Conservation (phyloP, 441 rosid genomes). For the Arabidopsis hybrid region DNA sequence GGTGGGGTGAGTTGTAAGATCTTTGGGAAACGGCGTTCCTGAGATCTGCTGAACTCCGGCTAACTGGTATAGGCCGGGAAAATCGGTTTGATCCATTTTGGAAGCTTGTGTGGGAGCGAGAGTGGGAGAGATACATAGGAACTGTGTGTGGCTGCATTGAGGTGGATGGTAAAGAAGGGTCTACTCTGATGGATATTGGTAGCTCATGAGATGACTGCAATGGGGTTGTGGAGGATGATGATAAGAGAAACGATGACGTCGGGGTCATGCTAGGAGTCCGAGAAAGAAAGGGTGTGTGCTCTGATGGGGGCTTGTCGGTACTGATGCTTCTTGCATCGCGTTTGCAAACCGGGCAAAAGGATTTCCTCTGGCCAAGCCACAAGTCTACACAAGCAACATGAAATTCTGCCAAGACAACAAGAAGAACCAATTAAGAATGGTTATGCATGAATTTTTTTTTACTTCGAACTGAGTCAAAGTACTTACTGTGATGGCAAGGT, state of each 20-base stretch:
- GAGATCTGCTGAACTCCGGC: conserved; percentile 45
- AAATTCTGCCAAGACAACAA: conserved; percentile 32
- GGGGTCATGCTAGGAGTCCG: conserved; percentile 56
- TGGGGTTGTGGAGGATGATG: conserved; percentile 25
- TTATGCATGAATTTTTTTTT: background rate
- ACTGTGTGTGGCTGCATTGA: conserved; percentile 28
- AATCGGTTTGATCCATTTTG: conserved; percentile 30
- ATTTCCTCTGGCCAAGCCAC: conserved; percentile 46
- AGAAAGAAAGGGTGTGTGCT: conserved; percentile 74
- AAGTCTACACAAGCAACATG: conserved; percentile 38
- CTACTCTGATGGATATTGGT: conserved; percentile 19
- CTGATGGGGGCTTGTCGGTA: conserved; percentile 76
- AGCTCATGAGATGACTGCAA: conserved; percentile 32
- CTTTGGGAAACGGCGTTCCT: conserved; percentile 52
- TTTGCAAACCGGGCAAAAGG: conserved; percentile 92
- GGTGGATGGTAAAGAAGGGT: conserved; percentile 32
- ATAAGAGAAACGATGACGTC: conserved; percentile 51
- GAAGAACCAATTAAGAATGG: background rate
- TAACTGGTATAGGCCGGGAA: conserved; percentile 33
- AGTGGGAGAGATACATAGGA: conserved; percentile 35
- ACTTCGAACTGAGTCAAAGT: conserved; percentile 4
- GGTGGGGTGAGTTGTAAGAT: conserved; percentile 38
- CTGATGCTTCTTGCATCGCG: conserved; percentile 81
- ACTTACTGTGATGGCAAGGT: conserved; percentile 96
- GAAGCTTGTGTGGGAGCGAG: conserved; percentile 38